These are phyloP conservation scores for Isatis tinctoria DNA, from an alignment of 345 rosid genomes.

Conservation along the genomic window DNA sequence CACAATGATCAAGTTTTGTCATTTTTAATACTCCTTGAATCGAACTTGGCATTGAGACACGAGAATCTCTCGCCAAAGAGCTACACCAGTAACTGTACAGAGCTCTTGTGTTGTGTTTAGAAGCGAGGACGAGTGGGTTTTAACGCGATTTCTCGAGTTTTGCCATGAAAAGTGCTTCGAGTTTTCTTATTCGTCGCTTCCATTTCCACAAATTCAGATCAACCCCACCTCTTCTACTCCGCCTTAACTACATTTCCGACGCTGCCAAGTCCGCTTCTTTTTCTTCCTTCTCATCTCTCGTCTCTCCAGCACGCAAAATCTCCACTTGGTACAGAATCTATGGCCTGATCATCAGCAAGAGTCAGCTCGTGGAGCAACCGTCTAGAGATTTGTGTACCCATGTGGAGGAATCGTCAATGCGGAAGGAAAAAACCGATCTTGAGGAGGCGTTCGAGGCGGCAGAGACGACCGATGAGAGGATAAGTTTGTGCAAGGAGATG, in stretches of 20 bases:
- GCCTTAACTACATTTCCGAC: slow-evolving; percentile 26
- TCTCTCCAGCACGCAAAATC: neutral
- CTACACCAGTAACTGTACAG: too few relatives aligned
- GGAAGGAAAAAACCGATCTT: too few relatives aligned
- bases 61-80: neutral
- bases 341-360: neutral
- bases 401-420: too few relatives aligned
- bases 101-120: too few relatives aligned
- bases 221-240: slow-evolving; percentile 12
- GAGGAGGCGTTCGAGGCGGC: too few relatives aligned
- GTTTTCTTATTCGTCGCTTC: slow-evolving; percentile 43
- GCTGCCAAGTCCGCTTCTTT: slow-evolving; percentile 5
- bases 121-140: too few relatives aligned
- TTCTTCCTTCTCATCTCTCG: neutral
- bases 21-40: too few relatives aligned
- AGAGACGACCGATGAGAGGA: neutral
- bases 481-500: neutral
- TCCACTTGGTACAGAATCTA: neutral
- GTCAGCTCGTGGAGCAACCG: too few relatives aligned
- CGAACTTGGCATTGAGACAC: neutral
- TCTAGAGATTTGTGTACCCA: too few relatives aligned
- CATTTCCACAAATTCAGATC: slow-evolving; percentile 33
- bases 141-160: neutral
- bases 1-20: too few relatives aligned
- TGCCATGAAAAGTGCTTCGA: slow-evolving; percentile 19